Base-by-base conservation (phyloP, 2,329 filamentous ascomycete species). In the Fusarium temperatum region DNA sequence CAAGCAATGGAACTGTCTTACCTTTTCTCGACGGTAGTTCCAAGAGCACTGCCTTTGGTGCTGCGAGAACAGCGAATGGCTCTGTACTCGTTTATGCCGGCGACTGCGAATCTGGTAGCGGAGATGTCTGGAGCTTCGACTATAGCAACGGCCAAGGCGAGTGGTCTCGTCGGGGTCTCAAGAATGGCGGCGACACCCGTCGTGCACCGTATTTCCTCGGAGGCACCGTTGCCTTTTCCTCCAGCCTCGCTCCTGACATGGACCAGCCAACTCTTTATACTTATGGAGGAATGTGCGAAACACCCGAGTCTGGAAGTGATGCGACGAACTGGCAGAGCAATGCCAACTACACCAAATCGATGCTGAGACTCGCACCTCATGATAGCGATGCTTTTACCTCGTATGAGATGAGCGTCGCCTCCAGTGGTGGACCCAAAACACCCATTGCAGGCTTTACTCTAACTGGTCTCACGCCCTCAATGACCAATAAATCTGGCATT, bases 221-320 rank as follows among this genome's bases (percentile, higher is more conserved):
- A 18, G 83, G 83, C 17, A 83, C 89, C 20, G 85, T 96, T 59
- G 87, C 91, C 30, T 97, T 95, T 80, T 92, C 94, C 26, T 87
- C 86, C 38, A 88, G 86, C 41, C 84, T 89, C 53, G 86, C 86
- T 42, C 89, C 87, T 0, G 80, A 83, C 35, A 84, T 87, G 67
- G 87, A 88, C 15, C 83, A 86, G 48, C 88, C 89, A 1, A 86
- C 86, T 17, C 83, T 93, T 26, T 97, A 95, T 79, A 84, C 92
- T 12, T 98, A 97, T 82, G 96, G 95, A 41, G 96, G 96, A 75
- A 97, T 98, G 94, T 98, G 96, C 78, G 92, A 92, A 6, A 74
- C 75, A 6, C 79, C 80, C 13, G 79, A 81, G n/a, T 63, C 64
- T n/a, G 56, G 56, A 15, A 62, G 50, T 45, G 81, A 84, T 24